A percentile compares a stretch with the other conserved stretches of the same genome.
Evolutionary conservation across 352 stramenopile genomes (phyloP).

Genomic region (Phytophthora hibernalis): DNA sequence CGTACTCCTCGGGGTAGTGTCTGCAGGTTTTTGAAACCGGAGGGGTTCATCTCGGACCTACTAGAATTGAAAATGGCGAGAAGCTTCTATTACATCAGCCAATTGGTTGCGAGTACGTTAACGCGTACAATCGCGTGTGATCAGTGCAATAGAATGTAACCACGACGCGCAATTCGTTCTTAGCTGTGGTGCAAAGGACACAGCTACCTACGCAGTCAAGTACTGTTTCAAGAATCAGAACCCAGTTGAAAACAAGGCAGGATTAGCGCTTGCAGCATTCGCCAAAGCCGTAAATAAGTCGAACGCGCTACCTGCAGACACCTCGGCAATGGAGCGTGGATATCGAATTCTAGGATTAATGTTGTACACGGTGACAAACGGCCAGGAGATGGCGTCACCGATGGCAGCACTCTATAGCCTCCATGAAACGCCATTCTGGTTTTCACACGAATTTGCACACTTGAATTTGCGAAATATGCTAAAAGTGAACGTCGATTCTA

Average conservation of each 20-base stretch:
- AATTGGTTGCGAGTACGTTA: slow-evolving; percentile 33
- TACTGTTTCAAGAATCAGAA: slow-evolving; percentile 43
- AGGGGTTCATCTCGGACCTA: neutral
- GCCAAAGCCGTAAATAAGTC: slow-evolving; percentile 11
- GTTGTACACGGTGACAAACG: slow-evolving; percentile 25
- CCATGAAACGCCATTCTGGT: slow-evolving; percentile 23
- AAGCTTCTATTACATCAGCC: slow-evolving; percentile 8
- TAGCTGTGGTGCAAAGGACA: slow-evolving; percentile 11
- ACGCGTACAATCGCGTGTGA: slow-evolving; percentile 28
- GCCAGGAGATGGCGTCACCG: slow-evolving; percentile 15
- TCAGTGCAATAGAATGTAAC: slow-evolving; percentile 30
- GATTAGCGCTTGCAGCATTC: slow-evolving; percentile 22
- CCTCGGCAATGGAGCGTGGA: slow-evolving; percentile 9
- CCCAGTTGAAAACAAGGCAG: slow-evolving; percentile 27
- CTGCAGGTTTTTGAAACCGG: slow-evolving; percentile 23
- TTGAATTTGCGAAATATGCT: slow-evolving; percentile 10
- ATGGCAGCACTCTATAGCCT: slow-evolving; percentile 33
- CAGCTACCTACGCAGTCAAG: slow-evolving; percentile 34
- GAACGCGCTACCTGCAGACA: slow-evolving; percentile 3
- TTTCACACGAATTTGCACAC: slow-evolving; percentile 24
- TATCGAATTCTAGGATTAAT: slow-evolving; percentile 25
- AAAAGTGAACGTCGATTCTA: neutral
- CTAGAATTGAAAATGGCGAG: slow-evolving; percentile 1
- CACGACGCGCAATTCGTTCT: slow-evolving; percentile 30
- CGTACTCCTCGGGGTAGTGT: slow-evolving; percentile 18